Evolutionary conservation across 495 filamentous ascomycete genomes (phyloP).

Genomic region (Friedmanniomyces simplex): DNA sequence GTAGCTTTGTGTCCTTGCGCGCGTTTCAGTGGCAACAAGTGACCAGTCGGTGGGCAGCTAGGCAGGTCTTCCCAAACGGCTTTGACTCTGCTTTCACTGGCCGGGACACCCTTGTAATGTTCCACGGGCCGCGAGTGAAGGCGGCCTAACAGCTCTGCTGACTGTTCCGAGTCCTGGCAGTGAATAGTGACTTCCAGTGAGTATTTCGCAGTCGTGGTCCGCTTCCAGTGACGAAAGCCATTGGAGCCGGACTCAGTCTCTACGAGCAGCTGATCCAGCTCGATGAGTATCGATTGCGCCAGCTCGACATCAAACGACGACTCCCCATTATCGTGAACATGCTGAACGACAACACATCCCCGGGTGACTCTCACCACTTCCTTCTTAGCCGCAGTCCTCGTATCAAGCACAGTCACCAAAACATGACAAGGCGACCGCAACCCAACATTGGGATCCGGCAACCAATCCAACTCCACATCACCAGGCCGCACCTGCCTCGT

Average conservation of each 20-base stretch:
- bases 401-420: not conserved
- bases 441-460: slow-evolving; percentile 5
- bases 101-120: not conserved
- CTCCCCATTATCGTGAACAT: not conserved
- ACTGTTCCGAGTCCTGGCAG: slow-evolving; percentile 8
- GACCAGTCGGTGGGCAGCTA: slow-evolving; percentile 4
- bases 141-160: slow-evolving; percentile 2
- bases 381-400: not conserved
- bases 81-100: not conserved
- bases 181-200: slow-evolving; percentile 4
- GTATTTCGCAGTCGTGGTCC: slow-evolving; percentile 10
- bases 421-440: slow-evolving; percentile 10
- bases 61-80: slow-evolving; percentile 11
- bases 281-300: slow-evolving; percentile 3
- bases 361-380: not conserved
- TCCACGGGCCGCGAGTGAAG: slow-evolving; percentile 3
- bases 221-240: slow-evolving; percentile 12
- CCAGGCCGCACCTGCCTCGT: no score
- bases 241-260: not conserved
- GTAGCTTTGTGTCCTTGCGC: not conserved
- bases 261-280: slow-evolving; percentile 7
- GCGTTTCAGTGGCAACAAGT: slow-evolving; percentile 1
- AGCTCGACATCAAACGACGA: slow-evolving; percentile 9
- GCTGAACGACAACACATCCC: not conserved
- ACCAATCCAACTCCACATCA: not conserved